Base-by-base conservation (phyloP, 1,284 basidiomycete species). In the Chiua sp. region DNA sequence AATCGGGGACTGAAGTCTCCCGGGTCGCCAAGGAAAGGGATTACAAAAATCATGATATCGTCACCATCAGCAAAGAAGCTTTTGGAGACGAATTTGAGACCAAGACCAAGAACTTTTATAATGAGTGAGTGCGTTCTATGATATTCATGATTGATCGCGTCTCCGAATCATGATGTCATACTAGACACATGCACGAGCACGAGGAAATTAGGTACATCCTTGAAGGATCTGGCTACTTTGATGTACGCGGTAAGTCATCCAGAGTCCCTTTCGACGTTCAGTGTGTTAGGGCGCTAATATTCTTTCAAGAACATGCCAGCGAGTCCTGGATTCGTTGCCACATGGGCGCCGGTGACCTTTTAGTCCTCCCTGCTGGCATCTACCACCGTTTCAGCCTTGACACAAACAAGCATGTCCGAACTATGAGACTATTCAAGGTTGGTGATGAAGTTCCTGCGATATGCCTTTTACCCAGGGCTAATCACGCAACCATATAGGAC, bases 151-250 rank as follows among this genome's bases (percentile, higher is more conserved):
- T n/a, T n/a, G n/a, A n/a, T n/a, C n/a, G n/a, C n/a, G n/a, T n/a
- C n/a, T n/a, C n/a, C n/a, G n/a, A n/a, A n/a, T 22, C n/a, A 18
- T 23, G 1, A 23, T 22, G 28, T 7, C 2, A 54, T 15, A 11
- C 32, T 61, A 92, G 89, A 70, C 92, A 94, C 70, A 82, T 94
- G 77, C 92, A 94, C 68, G 92, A 95, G 74, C 93, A 95, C 67
- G 93, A 95, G 74, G 93, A 95, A 77, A 94, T 94, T 66, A 82
- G 93, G 13, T 96, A 91, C 73, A 87, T 94, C 64, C 79, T 92
- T 37, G 82, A 83, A 4, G 94, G 93, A 18, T 86, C 85, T 52
- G 93, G 92, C 0, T 96, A 87, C 79, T 95, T 95, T 70, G 93
- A 94, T 67, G 82, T 94, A 33, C 82, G 91, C 64, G 88, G 90